Base-by-base conservation (phyloP, 2,329 filamentous ascomycete genomes). In the Samsoniella hepiali region DNA sequence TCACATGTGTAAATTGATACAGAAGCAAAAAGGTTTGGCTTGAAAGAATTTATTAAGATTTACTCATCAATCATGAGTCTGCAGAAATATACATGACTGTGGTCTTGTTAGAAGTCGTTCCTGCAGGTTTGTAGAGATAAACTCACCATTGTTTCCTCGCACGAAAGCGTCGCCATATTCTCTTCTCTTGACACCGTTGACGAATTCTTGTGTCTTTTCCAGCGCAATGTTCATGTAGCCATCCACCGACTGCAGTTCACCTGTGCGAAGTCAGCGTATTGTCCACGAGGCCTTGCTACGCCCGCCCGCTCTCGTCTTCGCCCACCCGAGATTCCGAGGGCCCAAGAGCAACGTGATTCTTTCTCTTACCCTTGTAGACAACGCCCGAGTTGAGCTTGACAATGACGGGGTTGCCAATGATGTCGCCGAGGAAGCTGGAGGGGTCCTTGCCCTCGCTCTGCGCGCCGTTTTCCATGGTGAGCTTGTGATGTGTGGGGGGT, bases 161-260 rank as follows among this genome's bases (percentile, higher is more conserved):
- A 98, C 91, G 75, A 98, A 98, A 5, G 94, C 92, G 81, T 98
- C 94, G 8, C 94, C 94, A 74, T 97, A 97, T 62, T 86, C 90
- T 71, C 91, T 85, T 71, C 90, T 85, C 77, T 94, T 87, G 67
- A 88, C 85, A 49, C 93, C 94, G 72, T 96, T 90, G 69, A 97
- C 90, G 70, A 89, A 93, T 78, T 99, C 95, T 68, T 91, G 89
- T 27, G 93, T 96, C 79, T 97, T 95, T 77, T 99, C 95, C 36
- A 99, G 85, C 13, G 95, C 94, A 75, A 99, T 97, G 79, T 99
- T 99, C 95, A 99, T 99, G 79, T 98, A 99, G 59, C 95, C 95
- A 76, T 99, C 95, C 57, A 99, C 94, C 0, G 93, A 97, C 75
- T 98, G 93, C 44, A 98, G 84, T 75, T 97, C 93, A 69, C 95